phyloP scores from a whole-genome alignment of 441 rosid species.

The Populus hybrid region DNA sequence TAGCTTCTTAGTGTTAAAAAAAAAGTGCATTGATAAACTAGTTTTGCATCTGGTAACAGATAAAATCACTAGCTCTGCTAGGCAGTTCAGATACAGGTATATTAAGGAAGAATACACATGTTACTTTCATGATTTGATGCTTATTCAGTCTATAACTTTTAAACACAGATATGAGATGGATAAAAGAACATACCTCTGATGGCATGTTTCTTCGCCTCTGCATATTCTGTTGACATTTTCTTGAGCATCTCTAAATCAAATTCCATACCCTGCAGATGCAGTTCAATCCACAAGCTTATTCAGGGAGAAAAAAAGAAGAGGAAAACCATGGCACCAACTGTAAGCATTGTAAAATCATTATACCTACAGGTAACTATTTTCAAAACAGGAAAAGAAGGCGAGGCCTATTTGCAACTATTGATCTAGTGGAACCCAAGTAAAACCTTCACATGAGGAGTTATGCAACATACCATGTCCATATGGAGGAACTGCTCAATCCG shows the following conservation, averaged over 20 bases:
- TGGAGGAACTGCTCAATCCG: constrained; percentile 55
- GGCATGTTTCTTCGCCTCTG: constrained; percentile 60
- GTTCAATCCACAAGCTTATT: not conserved
- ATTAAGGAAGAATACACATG: not conserved
- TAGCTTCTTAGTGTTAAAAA: not conserved
- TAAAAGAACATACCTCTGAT: constrained; percentile 39
- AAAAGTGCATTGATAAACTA: not conserved
- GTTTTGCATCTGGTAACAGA: not conserved
- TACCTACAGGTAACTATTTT: not conserved
- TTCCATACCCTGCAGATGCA: constrained; percentile 42
- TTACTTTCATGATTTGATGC: not conserved
- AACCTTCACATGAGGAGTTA: not conserved
- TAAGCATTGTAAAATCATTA: not conserved
- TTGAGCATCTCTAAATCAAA: constrained; percentile 43
- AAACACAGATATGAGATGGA: not conserved
- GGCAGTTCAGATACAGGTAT: not conserved
- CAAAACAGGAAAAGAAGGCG: not conserved
- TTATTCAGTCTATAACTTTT: not conserved
- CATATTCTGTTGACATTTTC: constrained; percentile 52
- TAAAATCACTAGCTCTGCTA: not conserved
- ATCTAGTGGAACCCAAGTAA: not conserved
- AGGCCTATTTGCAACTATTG: not conserved
- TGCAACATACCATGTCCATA: constrained; percentile 63
- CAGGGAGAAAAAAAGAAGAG: not conserved
- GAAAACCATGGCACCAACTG: not conserved